Evolutionary conservation across 805 yeast genomes (phyloP), one percentile per base, ranked within the genome.

Genomic region (Priceomyces carsonii): DNA sequence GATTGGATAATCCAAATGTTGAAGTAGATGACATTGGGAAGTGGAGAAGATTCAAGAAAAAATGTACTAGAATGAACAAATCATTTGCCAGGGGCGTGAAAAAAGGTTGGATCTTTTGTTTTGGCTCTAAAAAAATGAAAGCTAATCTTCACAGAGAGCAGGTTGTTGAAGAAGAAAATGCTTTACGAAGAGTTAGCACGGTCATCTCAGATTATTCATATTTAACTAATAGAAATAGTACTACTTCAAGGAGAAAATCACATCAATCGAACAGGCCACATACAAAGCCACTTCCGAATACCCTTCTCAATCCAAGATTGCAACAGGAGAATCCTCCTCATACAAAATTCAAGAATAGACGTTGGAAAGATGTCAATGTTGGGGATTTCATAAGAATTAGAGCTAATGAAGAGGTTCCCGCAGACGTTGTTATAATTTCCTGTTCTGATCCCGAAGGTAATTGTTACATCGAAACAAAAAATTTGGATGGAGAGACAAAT

Each of bases 401-500:
- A 43, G 77, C 79, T 45, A 80, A 85, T 51, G 93, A 85, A 52
- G 91, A 84, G 61, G 72, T 83, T 5, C 95, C 95, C 1, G 89
- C 91, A 1, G 95, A 85, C 59, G 56, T 80, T 9, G 66, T 83
- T 30, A 57, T 84, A 21, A 52, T 85, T 6, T 69, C 88, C 4
- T 71, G 89, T 2, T 77, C 86, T 20, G 88, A 82, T 51, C 57
- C 69, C 1, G 87, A 83, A 47, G 82, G 82, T 33, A 76, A 74
- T 33, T 83, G 90, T 59, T 85, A 79, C 47, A 78, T 85, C 19
- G 95, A 85, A 57, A 85, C 95, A 0, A 85, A 84, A 51, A 85
- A 85, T 58, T 69, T 85, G 46, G 95, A 85, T 60, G 95, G 95
- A 59, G 95, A 85, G 57, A 82, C 91, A 3, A 85, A 81, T 52